A percentile compares a stretch with the other conserved stretches of the same genome.
These are phyloP conservation scores for Trametopsis cervina DNA, from an alignment of 768 basidiomycete species.

Conservation along the genomic window DNA sequence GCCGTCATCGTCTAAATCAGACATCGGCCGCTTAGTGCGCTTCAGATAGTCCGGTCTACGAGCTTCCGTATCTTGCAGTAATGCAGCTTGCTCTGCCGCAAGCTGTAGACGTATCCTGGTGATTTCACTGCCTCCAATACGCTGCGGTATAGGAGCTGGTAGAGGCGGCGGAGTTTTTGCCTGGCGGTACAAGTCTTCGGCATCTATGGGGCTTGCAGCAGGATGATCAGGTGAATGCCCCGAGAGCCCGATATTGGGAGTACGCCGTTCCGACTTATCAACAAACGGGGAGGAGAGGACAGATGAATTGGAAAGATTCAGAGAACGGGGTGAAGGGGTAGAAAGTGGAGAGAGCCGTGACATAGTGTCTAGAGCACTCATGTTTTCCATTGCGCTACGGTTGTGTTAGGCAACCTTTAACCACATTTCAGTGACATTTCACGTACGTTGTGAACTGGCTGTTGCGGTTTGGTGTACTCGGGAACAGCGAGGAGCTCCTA, in stretches of 20 bases:
- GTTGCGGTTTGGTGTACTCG: conserved; percentile 6
- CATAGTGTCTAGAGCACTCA: not conserved
- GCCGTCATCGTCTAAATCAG: conserved; percentile 27
- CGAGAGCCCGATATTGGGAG: conserved; percentile 12
- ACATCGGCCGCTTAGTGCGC: conserved; percentile 43
- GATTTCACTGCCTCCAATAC: conserved; percentile 45
- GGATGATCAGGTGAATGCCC: conserved; percentile 8
- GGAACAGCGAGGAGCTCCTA: conserved; percentile 7
- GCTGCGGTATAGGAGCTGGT: conserved; percentile 21
- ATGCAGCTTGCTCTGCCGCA: conserved; percentile 41
- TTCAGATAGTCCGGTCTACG: conserved; percentile 69
- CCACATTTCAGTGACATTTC: not conserved
- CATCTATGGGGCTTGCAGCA: conserved; percentile 11
- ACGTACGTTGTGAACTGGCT: not conserved
- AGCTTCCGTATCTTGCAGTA: conserved; percentile 48
- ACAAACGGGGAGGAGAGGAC: conserved; percentile 27
- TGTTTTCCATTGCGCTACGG: not conserved
- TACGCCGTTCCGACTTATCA: conserved; percentile 14
- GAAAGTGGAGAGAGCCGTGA: not conserved
- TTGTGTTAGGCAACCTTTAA: not conserved
- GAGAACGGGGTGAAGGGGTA: conserved; percentile 13
- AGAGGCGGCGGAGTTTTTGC: conserved; percentile 20
- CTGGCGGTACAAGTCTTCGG: conserved; percentile 12
- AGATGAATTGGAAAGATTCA: conserved; percentile 18
- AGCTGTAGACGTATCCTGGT: conserved; percentile 50